phyloP scores from a whole-genome alignment of 148 eudicot species.

The Silene uniflora region DNA sequence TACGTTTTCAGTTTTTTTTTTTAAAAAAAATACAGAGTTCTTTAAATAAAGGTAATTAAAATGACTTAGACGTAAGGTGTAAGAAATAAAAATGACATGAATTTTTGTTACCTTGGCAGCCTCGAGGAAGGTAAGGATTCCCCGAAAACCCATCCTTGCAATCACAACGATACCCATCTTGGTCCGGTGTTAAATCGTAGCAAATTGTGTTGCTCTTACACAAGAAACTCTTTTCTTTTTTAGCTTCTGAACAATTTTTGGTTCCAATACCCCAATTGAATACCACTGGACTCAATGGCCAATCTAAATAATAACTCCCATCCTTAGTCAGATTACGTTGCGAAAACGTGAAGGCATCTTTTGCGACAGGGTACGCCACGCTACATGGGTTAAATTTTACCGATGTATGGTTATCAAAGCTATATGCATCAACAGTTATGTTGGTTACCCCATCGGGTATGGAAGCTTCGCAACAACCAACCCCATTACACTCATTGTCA shows the following conservation, averaged over 20 bases:
- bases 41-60: too few relatives aligned
- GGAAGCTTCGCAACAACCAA: slow-evolving; percentile 24
- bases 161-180: slow-evolving; percentile 10
- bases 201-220: neutral
- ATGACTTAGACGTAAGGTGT: too few relatives aligned
- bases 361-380: slow-evolving; percentile 19
- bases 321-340: neutral
- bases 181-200: too few relatives aligned
- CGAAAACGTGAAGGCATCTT: neutral
- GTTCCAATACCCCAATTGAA: slow-evolving; percentile 21
- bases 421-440: neutral
- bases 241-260: slow-evolving; percentile 10
- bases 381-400: slow-evolving; percentile 18
- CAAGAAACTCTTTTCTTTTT: neutral
- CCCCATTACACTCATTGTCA: slow-evolving; percentile 22
- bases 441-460: slow-evolving; percentile 17
- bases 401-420: neutral
- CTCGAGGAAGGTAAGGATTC: slow-evolving; percentile 20
- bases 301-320: neutral
- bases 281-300: neutral
- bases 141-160: slow-evolving; percentile 13
- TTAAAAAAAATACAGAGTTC: too few relatives aligned
- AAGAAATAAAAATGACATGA: too few relatives aligned
- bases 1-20: too few relatives aligned
- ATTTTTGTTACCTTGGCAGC: slow-evolving; percentile 15